Percentiles rank a stretch among this genome's conserved stretches.
Evolutionary conservation across 306 rosid genomes (phyloP).

Genomic region (Prunus campanulata): DNA sequence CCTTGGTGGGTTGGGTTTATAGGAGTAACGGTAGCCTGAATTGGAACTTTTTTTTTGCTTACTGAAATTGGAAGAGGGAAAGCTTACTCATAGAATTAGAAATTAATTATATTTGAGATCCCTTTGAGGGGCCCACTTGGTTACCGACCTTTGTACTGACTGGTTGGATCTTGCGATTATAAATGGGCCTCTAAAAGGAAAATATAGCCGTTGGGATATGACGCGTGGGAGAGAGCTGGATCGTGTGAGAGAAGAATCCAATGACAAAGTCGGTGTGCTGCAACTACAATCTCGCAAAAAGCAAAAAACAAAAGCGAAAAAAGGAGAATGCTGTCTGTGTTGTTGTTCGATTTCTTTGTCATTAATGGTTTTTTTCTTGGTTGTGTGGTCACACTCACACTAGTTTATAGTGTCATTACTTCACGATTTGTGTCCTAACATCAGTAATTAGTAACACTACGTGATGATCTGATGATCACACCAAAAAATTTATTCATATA

Average conservation of each 20-base stretch:
- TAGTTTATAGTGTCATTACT: too few relatives aligned
- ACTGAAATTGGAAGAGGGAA: conserved; percentile 2
- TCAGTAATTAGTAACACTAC: too few relatives aligned
- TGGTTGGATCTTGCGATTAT: not conserved
- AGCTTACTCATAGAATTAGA: not conserved
- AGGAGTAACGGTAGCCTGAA: conserved; percentile 23
- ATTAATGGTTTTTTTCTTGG: too few relatives aligned
- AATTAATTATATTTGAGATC: not conserved
- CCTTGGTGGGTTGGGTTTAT: not conserved
- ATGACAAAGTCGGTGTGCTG: conserved; percentile 9
- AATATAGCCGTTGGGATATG: conserved; percentile 48
- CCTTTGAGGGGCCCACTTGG: not conserved
- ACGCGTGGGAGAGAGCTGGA: not conserved
- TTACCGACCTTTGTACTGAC: not conserved
- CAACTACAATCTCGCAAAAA: too few relatives aligned
- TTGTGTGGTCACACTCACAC: too few relatives aligned
- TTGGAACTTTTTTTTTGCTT: not conserved
- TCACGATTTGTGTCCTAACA: too few relatives aligned
- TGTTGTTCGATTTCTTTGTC: not conserved
- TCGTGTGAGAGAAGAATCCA: conserved; percentile 27
- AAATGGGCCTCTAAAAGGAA: not conserved
- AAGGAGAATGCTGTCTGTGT: not conserved
- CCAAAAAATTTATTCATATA: too few relatives aligned
- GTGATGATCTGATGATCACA: too few relatives aligned
- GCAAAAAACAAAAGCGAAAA: too few relatives aligned